Base-by-base conservation (phyloP, 768 basidiomycete species). In the Cubamyces lactineus region DNA sequence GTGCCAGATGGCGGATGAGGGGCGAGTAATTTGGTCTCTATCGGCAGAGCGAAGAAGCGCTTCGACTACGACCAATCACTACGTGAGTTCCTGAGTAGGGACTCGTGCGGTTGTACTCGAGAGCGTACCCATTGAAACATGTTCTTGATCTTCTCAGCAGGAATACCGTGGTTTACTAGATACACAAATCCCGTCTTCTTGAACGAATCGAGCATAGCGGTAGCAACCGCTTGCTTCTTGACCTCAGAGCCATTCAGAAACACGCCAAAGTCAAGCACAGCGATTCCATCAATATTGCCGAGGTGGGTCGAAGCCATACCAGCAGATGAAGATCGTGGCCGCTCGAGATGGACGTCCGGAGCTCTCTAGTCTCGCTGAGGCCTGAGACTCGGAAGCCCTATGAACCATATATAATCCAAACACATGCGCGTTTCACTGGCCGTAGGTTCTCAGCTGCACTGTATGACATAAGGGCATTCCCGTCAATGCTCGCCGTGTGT, bases 131-230 rank as follows among this genome's bases (percentile, higher is more conserved):
- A 70, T 11, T 66, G 63, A 54, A 76, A 76, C 72, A 74, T 76
- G 15, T 40, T 53, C 30, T 66, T 66, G n/a, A 76, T 67, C 52
- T 66, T 69, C 2, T 69, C 72, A 75, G 46, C 73, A 68, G 59
- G 77, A 59, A 61, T 76, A 73, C 73, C 73, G 61, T 82, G 65
- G 52, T 66, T 67, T 19, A 63, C 50, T 7, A 72, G 65, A 40
- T 70, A 68, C 11, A 66, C 66, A 49, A 66, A 70, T 7, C 67
- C 64, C 21, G 61, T 59, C 21, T 57, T 61, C 48, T 79, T 77
- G 75, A 84, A 80, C 2, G 82, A 81, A 6, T 72, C 64, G 0
- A 83, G 57, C 12, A 85, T 77, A 0, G 72, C 74, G 42, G 76
- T 67, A 0, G 80, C 81, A 13, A 81, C 79, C 0, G 40, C 64